Base-by-base conservation (phyloP, 2,329 filamentous ascomycete genomes). In the Colletotrichum nymphaeae region DNA sequence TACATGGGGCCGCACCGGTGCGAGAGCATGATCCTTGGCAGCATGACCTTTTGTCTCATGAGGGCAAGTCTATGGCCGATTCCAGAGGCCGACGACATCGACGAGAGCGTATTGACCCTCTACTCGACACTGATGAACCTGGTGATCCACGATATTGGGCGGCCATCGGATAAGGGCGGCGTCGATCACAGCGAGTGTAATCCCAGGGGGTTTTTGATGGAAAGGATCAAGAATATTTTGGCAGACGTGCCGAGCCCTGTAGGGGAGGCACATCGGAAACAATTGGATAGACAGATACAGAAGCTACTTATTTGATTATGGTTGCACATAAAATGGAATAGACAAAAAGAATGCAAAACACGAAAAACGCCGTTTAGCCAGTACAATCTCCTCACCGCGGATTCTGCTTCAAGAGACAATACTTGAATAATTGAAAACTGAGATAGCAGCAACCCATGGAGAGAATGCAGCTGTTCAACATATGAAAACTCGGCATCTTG, bases 11-110 rank as follows among this genome's bases (percentile, higher is more conserved):
- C 77, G 6, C 81, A 82, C 62, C 75, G 78, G 9, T 83, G 81
- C 70, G 81, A 83, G 49, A 83, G 80, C 26, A 83, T 82, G 80
- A 82, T 83, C 9, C 75, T 83, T 0, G 80, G 81, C 1, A 82
- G 81, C 1, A 77, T 82, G 69, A 80, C 79, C 1, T 82, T 81
- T 62, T 81, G 81, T 59, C 78, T 82, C 5, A 77, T 78, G 12
- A 73, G 80, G 28, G 80, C 80, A 4, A 77, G 78, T 7, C 77
- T 82, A 3, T 83, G 80, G 80, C 81, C 80, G 4, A 72, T 81
- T 1, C 80, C 80, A 6, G 72, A 79, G 1, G 59, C 71, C 0
- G 77, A 79, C 5, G 68, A 70, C 53, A 69, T 80, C 0, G 73
- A 78, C 4, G 74, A 77, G 46, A 81, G 78, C 74, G 74, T 79